Conservation (phyloP, 192 early-diverging fungal species). For the Obelidium mucronatum region DNA sequence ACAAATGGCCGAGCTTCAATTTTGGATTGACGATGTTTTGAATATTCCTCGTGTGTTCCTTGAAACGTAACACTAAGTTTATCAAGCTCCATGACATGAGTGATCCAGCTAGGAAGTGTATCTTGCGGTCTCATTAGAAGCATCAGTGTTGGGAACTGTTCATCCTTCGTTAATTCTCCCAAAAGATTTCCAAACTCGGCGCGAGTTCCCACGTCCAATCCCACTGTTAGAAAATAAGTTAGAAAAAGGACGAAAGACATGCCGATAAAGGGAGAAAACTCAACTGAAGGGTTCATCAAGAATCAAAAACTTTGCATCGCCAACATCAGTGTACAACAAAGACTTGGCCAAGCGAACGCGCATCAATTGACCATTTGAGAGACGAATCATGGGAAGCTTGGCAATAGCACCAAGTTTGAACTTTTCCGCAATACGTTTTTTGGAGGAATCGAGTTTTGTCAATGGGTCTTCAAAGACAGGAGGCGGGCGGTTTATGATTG, state of each 20-base stretch:
- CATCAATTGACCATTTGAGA: slow-evolving; percentile 34
- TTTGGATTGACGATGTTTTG: background rate
- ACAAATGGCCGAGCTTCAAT: background rate
- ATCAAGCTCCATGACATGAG: slow-evolving; percentile 56
- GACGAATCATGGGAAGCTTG: slow-evolving; percentile 4
- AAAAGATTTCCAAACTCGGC: slow-evolving; percentile 35
- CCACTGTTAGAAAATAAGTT: no score
- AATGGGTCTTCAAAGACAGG: background rate
- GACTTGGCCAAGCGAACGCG: slow-evolving; percentile 22
- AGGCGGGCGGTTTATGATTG: background rate
- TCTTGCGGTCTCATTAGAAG: slow-evolving; percentile 64
- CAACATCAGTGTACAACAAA: slow-evolving; percentile 9
- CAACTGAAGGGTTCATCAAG: slow-evolving; percentile 65
- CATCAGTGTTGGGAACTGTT: slow-evolving; percentile 37
- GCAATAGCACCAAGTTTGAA: slow-evolving; percentile 36
- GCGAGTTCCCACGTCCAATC: slow-evolving; percentile 59
- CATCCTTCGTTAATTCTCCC: slow-evolving; percentile 26
- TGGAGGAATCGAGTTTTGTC: background rate
- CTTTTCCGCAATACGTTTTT: slow-evolving; percentile 24
- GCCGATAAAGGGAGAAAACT: slow-evolving; percentile 57
- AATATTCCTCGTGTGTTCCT: slow-evolving; percentile 44
- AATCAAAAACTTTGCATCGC: slow-evolving; percentile 27
- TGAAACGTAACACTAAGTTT: slow-evolving; percentile 43
- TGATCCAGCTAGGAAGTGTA: slow-evolving; percentile 59
- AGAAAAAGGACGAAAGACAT: background rate